phyloP scores from a whole-genome alignment of 768 basidiomycete species.

The Butyriboletus loyo region DNA sequence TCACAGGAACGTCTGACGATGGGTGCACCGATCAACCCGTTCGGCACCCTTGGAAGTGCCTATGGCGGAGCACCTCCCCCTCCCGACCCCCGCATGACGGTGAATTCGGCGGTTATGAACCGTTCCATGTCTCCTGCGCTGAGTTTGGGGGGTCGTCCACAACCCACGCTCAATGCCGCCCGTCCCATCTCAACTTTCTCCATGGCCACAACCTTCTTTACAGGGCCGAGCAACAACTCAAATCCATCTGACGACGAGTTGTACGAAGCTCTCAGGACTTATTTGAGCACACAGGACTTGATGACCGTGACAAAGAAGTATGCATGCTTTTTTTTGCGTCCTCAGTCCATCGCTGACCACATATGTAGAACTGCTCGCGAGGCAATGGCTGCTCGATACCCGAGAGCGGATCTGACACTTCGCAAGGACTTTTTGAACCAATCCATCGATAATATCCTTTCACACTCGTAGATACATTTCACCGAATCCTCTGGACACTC shows the following conservation, averaged over 20 bases:
- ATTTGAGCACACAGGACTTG: constrained; percentile 62
- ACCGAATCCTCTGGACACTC: constrained; percentile 5
- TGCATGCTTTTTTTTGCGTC: constrained; percentile 15
- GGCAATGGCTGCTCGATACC: constrained; percentile 60
- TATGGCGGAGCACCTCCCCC: constrained; percentile 40
- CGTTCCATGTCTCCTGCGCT: constrained; percentile 32
- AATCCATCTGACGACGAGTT: constrained; percentile 63
- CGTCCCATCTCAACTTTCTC: constrained; percentile 60
- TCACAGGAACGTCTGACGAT: constrained; percentile 40
- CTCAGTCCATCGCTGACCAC: constrained; percentile 3
- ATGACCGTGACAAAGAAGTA: constrained; percentile 74
- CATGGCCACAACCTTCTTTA: constrained; percentile 55
- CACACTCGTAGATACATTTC: constrained; percentile 40
- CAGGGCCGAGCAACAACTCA: constrained; percentile 47
- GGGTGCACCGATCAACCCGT: constrained; percentile 35
- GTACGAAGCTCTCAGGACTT: constrained; percentile 50
- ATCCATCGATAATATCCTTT: constrained; percentile 63
- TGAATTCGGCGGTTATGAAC: constrained; percentile 46
- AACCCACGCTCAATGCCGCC: constrained; percentile 27
- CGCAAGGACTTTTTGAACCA: constrained; percentile 65
- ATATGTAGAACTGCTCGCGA: constrained; percentile 54
- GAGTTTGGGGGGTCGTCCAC: constrained; percentile 29
- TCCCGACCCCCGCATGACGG: constrained; percentile 44
- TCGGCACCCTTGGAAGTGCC: constrained; percentile 36
- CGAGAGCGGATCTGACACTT: constrained; percentile 56